Base-by-base conservation (phyloP, 305 asterid genomes). In the Solanum hybrid region DNA sequence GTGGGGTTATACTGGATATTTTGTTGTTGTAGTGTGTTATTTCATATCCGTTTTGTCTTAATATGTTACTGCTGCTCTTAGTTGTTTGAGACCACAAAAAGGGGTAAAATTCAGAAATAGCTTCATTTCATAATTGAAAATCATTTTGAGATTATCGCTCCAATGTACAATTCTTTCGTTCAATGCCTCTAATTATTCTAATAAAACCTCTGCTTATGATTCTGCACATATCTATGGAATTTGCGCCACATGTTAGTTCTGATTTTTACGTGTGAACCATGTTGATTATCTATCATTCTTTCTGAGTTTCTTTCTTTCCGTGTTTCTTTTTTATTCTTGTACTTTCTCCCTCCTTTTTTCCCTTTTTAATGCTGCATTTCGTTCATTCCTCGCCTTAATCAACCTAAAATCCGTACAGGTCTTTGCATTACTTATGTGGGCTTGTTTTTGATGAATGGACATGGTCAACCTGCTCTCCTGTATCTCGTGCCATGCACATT, bases 401-500 rank as follows among this genome's bases (percentile, higher is more conserved):
- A 93, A 18, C 24, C 39, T 28, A 64, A 46, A 35, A 92, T 91
- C 89, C 64, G 69, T 92, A 93, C 98, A 97, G 99, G 99, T 67
- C 94, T 97, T 79, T 11, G 92, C 76, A 92, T 94, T 40, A 96
- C 99, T 34, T 97, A 96, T 92, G 42, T 96, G 78, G 99, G 95
- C 87, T 92, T 97, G 96, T 96, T 95, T 91, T 93, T 97, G 90
- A 97, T 97, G 99, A 80, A 95, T 18, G 99, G 99, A 61, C 97
- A 96, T 36, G 99, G 99, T 85, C 99, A 97, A 90, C 99, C 99
- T 1, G 99, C 99, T 85, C 97, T 97, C 82, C 96, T 97, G 84
- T 97, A 97, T 93, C 96, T 97, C 75, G 99, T 97, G 89, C 99
- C 99, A 3, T 97, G 98, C 89, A 96, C 99, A 84, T 91, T 97